phyloP scores from a whole-genome alignment of 768 basidiomycete genomes.

The Tricholoma sp. region DNA sequence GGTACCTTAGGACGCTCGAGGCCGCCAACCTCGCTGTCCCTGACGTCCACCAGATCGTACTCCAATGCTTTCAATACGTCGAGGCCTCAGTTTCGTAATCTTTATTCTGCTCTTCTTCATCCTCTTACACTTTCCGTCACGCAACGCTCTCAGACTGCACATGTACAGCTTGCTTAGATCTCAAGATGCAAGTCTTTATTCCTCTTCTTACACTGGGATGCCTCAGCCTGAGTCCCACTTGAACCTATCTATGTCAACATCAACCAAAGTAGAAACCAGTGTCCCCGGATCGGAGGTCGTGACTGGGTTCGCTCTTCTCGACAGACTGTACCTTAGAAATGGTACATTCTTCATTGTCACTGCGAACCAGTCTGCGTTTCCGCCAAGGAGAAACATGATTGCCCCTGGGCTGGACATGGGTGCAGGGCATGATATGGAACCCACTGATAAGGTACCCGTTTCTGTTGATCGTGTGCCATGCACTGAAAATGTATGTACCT shows the following conservation, averaged over 20 bases:
- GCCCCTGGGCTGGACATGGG: slow-evolving; percentile 22
- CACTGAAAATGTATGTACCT: background rate
- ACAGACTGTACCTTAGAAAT: slow-evolving; percentile 68
- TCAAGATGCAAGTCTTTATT: background rate
- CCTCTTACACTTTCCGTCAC: background rate
- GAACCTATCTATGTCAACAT: background rate
- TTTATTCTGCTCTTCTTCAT: slow-evolving; percentile 2
- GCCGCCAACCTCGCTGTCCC: background rate
- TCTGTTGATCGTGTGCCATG: background rate
- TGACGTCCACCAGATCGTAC: background rate
- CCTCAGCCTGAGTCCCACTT: background rate
- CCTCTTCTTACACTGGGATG: background rate
- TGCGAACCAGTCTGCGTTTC: slow-evolving; percentile 31
- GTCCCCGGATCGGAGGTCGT: slow-evolving; percentile 36
- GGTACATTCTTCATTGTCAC: slow-evolving; percentile 71
- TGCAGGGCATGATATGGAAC: slow-evolving; percentile 18
- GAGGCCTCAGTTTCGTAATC: slow-evolving; percentile 4
- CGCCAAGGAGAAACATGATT: slow-evolving; percentile 41
- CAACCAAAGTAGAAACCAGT: slow-evolving; percentile 13
- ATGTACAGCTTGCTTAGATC: background rate
- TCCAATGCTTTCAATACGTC: slow-evolving; percentile 6
- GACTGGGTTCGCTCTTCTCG: slow-evolving; percentile 70
- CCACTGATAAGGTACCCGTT: slow-evolving; percentile 23
- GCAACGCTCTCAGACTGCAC: too few species aligned
- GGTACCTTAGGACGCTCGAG: too few species aligned